Percentiles rank a stretch among this genome's conserved stretches.
phyloP scores from a whole-genome alignment of 306 rosid genomes.

The Cucurbita ficifolia region DNA sequence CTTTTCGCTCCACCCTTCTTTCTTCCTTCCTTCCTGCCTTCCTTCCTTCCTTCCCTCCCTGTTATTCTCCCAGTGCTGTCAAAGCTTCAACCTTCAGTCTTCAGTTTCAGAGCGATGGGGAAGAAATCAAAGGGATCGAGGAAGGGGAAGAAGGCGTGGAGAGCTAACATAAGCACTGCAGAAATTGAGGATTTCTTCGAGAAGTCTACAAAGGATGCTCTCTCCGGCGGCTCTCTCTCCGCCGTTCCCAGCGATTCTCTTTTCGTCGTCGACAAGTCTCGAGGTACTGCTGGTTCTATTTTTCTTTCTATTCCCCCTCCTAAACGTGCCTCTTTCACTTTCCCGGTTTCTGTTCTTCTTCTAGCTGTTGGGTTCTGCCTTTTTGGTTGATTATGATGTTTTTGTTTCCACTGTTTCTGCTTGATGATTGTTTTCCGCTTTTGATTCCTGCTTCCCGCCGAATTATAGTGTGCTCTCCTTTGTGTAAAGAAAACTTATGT shows the following conservation, averaged over 20 bases:
- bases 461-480: too few relatives aligned
- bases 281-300: slow-evolving; percentile 15
- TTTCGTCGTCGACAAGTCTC: slow-evolving; percentile 55
- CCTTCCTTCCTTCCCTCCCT: background rate
- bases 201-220: slow-evolving; percentile 66
- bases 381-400: background rate
- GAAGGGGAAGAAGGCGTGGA: slow-evolving; percentile 88
- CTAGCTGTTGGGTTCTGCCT: background rate
- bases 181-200: slow-evolving; percentile 62
- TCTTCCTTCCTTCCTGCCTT: background rate
- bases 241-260: slow-evolving; percentile 41
- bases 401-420: background rate
- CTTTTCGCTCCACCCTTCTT: background rate
- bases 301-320: background rate
- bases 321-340: background rate
- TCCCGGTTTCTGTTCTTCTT: background rate
- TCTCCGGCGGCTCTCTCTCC: slow-evolving; percentile 51
- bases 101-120: slow-evolving; percentile 31
- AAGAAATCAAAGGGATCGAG: slow-evolving; percentile 65
- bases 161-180: slow-evolving; percentile 68
- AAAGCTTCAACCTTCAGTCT: background rate
- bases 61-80: background rate
- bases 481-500: too few relatives aligned
- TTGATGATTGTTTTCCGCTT: too few relatives aligned
- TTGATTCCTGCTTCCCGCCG: too few relatives aligned